Percentiles rank a stretch among this genome's conserved stretches.
Evolutionary conservation across 805 yeast genomes (phyloP).

Genomic region (Cyberlindnera sargentensis): DNA sequence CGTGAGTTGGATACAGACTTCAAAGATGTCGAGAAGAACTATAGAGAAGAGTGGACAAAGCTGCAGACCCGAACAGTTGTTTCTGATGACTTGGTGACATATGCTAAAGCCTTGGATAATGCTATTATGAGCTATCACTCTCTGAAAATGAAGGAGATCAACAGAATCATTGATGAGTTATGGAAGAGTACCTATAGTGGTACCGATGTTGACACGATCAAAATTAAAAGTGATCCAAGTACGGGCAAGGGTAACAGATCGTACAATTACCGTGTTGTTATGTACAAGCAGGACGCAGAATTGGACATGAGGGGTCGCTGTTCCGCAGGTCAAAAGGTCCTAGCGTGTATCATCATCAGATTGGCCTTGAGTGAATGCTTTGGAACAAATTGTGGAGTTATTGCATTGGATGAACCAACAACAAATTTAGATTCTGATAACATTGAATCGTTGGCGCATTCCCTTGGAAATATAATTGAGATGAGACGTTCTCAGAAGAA

Average conservation of each 20-base stretch:
- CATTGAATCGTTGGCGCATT: slow-evolving; percentile 77
- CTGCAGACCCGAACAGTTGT: slow-evolving; percentile 70
- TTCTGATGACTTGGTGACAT: slow-evolving; percentile 74
- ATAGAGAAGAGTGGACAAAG: slow-evolving; percentile 65
- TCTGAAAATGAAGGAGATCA: slow-evolving; percentile 87
- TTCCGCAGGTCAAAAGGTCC: slow-evolving; percentile 94
- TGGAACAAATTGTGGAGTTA: slow-evolving; percentile 91
- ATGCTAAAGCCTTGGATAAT: slow-evolving; percentile 78
- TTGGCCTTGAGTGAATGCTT: slow-evolving; percentile 92
- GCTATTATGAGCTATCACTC: slow-evolving; percentile 93
- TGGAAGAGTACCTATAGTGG: slow-evolving; percentile 96
- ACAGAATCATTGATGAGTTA: slow-evolving; percentile 76
- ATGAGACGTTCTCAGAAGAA: slow-evolving; percentile 71
- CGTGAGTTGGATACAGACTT: slow-evolving; percentile 67
- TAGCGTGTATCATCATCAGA: slow-evolving; percentile 87
- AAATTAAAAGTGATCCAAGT: slow-evolving; percentile 75
- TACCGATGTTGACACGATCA: slow-evolving; percentile 87
- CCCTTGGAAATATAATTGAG: slow-evolving; percentile 69
- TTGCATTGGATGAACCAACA: slow-evolving; percentile 96
- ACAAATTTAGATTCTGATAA: slow-evolving; percentile 90
- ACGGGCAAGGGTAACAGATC: slow-evolving; percentile 28
- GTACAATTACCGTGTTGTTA: slow-evolving; percentile 89
- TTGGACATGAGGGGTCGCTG: slow-evolving; percentile 98
- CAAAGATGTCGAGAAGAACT: slow-evolving; percentile 53
- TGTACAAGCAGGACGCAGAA: slow-evolving; percentile 88